Conservation (phyloP, 495 filamentous ascomycete species). For the Choiromyces venosus region DNA sequence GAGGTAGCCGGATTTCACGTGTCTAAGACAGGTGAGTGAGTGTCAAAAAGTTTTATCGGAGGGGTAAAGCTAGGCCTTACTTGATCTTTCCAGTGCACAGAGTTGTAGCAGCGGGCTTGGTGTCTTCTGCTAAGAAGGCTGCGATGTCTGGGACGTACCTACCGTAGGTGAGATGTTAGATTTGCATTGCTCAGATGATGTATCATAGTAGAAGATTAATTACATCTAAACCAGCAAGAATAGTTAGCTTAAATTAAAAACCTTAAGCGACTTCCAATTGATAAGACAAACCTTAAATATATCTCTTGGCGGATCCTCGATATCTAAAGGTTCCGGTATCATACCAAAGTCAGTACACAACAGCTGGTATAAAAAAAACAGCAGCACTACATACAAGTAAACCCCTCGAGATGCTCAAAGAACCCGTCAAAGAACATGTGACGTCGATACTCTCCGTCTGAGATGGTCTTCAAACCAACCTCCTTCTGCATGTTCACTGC, state of each 20-base stretch:
- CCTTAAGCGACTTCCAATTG: background rate
- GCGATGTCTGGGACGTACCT: slow-evolving; percentile 74
- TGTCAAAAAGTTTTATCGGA: background rate
- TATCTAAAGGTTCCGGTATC: slow-evolving; percentile 48
- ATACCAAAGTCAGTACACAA: background rate
- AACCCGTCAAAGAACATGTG: slow-evolving; percentile 62
- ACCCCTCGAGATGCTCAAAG: slow-evolving; percentile 69
- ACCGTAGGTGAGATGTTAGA: background rate
- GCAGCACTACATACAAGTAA: slow-evolving; percentile 36
- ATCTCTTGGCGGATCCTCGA: slow-evolving; percentile 53
- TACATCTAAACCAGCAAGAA: background rate
- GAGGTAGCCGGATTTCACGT: slow-evolving; percentile 57
- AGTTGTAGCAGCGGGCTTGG: slow-evolving; percentile 69
- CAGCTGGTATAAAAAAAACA: too few relatives aligned
- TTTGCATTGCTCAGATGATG: background rate
- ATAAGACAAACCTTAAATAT: slow-evolving; percentile 51
- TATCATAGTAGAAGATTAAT: background rate
- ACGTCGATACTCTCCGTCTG: slow-evolving; percentile 63
- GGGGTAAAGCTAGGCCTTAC: slow-evolving; percentile 4
- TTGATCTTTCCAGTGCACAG: slow-evolving; percentile 68
- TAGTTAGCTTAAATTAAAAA: background rate
- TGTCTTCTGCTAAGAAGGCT: slow-evolving; percentile 62
- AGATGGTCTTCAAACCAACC: slow-evolving; percentile 62
- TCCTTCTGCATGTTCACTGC: slow-evolving; percentile 61
- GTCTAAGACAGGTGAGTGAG: slow-evolving; percentile 35